Percentiles rank a stretch among this genome's conserved stretches.
These are phyloP conservation scores for Hansenula anomala DNA, from an alignment of 1,139 yeast species.

Conservation along the genomic window DNA sequence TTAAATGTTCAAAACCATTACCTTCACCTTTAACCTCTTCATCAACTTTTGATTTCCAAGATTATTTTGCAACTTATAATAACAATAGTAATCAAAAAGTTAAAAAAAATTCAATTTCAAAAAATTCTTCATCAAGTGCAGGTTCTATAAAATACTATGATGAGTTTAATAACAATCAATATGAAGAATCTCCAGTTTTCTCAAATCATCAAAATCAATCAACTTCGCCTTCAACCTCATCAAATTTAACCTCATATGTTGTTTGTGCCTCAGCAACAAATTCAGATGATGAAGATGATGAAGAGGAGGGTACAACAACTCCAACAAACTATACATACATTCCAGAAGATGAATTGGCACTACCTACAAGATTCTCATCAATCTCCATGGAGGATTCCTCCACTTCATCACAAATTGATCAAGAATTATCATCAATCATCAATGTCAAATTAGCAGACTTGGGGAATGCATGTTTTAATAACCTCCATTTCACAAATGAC, in stretches of 20 bases:
- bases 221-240: slow-evolving; percentile 2
- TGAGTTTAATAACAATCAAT: not conserved
- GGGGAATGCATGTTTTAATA: slow-evolving; percentile 79
- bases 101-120: slow-evolving; percentile 1
- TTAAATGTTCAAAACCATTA: slow-evolving; percentile 32
- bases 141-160: slow-evolving; percentile 3
- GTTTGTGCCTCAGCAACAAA: slow-evolving; percentile 16
- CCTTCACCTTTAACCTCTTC: slow-evolving; percentile 30
- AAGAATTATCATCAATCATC: slow-evolving; percentile 24
- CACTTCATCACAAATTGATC: slow-evolving; percentile 2
- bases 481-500: slow-evolving; percentile 73
- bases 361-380: slow-evolving; percentile 8
- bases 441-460: slow-evolving; percentile 75
- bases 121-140: not conserved
- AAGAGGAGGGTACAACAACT: slow-evolving; percentile 16
- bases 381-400: slow-evolving; percentile 7
- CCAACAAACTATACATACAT: too few species aligned
- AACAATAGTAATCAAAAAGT: not conserved
- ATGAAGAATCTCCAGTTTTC: slow-evolving; percentile 5
- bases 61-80: slow-evolving; percentile 6
- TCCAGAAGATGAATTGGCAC: too few species aligned
- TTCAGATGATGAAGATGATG: slow-evolving; percentile 18
- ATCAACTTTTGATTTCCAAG: slow-evolving; percentile 7
- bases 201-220: slow-evolving; percentile 5
- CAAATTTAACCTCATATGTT: slow-evolving; percentile 7